Conservation (phyloP, 208 protist genomes). For the Crithidia thermophila region DNA sequence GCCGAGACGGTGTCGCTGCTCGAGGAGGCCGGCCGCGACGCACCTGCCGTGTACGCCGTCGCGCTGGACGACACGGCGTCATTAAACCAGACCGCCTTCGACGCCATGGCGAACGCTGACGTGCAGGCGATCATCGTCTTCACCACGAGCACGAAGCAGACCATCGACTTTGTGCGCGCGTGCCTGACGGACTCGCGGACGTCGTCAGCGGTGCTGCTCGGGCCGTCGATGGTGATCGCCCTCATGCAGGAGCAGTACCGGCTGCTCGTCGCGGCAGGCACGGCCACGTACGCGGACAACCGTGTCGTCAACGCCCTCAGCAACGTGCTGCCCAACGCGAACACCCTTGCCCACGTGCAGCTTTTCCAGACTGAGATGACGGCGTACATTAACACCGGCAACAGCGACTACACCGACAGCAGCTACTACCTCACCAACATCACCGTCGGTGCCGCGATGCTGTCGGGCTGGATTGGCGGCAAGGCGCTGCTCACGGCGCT, state of each 20-base stretch:
- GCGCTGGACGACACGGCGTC: neutral
- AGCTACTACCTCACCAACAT: constrained; percentile 16
- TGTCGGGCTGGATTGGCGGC: constrained; percentile 48
- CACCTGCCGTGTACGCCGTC: constrained; percentile 31
- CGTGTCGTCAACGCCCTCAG: constrained; percentile 4
- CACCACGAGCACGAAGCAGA: constrained; percentile 25
- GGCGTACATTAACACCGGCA: constrained; percentile 33
- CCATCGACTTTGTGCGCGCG: constrained; percentile 31
- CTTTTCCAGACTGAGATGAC: constrained; percentile 43
- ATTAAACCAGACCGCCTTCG: constrained; percentile 31
- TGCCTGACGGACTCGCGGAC: constrained; percentile 38
- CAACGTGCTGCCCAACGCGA: constrained; percentile 35
- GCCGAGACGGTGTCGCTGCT: constrained; percentile 11
- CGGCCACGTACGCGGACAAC: neutral
- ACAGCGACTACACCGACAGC: constrained; percentile 13
- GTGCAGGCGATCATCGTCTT: constrained; percentile 57
- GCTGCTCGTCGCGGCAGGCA: constrained; percentile 2
- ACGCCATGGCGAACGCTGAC: constrained; percentile 39
- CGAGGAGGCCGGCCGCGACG: neutral
- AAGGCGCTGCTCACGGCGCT: constrained; percentile 32
- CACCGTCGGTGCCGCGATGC: constrained; percentile 31
- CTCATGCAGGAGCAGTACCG: constrained; percentile 24
- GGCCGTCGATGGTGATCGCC: constrained; percentile 23
- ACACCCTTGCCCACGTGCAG: constrained; percentile 25
- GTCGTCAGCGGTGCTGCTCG: constrained; percentile 30